These are phyloP conservation scores for Centrapalus pauciflorus DNA, from an alignment of 129 eudicot genomes.

Conservation along the genomic window DNA sequence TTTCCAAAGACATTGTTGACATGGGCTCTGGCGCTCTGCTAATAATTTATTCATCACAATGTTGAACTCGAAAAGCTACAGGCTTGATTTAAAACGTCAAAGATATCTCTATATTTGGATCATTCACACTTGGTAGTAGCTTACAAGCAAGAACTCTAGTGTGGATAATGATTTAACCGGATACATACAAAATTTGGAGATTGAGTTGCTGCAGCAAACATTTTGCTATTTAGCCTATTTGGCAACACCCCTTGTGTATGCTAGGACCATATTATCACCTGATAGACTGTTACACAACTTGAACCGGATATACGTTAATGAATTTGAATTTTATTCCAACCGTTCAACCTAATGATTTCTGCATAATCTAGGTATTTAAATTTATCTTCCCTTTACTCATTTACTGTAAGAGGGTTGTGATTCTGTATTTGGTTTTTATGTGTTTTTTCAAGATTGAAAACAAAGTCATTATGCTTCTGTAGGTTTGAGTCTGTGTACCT, in stretches of 20 bases:
- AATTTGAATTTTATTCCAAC: too few relatives aligned
- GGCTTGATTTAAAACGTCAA: not conserved
- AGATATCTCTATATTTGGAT: not conserved
- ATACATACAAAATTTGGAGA: not conserved
- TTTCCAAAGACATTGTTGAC: not conserved
- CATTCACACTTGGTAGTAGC: not conserved
- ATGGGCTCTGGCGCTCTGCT: not conserved
- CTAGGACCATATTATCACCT: not conserved
- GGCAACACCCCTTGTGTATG: not conserved
- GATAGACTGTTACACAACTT: too few relatives aligned
- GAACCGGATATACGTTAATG: too few relatives aligned
- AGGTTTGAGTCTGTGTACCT: slow-evolving; percentile 82
- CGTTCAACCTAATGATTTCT: too few relatives aligned
- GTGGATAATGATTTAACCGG: not conserved
- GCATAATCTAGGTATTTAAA: not conserved
- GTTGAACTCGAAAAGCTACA: not conserved
- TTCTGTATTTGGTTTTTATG: not conserved
- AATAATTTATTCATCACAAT: too few relatives aligned
- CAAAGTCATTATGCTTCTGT: slow-evolving; percentile 26
- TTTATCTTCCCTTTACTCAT: not conserved
- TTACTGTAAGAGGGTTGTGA: not conserved
- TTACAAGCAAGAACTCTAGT: not conserved
- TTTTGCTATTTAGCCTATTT: too few relatives aligned
- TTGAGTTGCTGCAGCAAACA: not conserved
- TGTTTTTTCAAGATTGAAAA: not conserved